Conservation (phyloP, 2,329 filamentous ascomycete species). For the Cladophialophora yegresii region DNA sequence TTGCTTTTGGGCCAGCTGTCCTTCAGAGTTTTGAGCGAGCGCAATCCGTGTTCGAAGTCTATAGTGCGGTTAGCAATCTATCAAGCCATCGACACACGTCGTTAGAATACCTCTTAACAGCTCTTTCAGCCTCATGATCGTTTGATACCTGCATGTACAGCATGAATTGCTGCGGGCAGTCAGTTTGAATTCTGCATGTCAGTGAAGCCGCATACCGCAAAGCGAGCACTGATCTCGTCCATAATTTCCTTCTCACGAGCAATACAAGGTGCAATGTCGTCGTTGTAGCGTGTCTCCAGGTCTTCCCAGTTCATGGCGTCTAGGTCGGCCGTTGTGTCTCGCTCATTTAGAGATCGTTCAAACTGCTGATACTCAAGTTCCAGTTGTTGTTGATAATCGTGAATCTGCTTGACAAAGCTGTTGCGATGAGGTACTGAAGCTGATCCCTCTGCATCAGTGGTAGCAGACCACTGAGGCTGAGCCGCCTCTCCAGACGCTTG, state of each 20-base stretch:
- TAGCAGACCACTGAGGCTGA: neutral
- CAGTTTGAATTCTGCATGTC: conserved; percentile 13
- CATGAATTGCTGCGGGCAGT: conserved; percentile 66
- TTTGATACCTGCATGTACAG: conserved; percentile 75
- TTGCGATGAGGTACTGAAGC: neutral
- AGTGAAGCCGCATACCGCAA: conserved; percentile 54
- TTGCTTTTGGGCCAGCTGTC: conserved; percentile 70
- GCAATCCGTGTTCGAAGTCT: conserved; percentile 77
- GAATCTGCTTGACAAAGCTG: conserved; percentile 28
- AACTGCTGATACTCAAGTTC: conserved; percentile 33
- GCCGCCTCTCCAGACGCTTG: neutral
- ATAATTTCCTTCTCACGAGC: conserved; percentile 66
- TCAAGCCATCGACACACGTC: neutral
- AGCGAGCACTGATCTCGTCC: conserved; percentile 67
- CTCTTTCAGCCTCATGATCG: conserved; percentile 72
- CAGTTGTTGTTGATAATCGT: conserved; percentile 28
- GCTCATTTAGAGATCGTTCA: conserved; percentile 34
- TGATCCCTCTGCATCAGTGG: neutral
- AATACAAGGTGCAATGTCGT: conserved; percentile 64
- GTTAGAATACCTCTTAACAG: conserved; percentile 66
- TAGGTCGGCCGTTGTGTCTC: conserved; percentile 53
- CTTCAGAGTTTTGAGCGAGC: conserved; percentile 74
- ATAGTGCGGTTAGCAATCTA: neutral
- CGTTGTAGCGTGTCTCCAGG: conserved; percentile 70
- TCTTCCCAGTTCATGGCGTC: conserved; percentile 72